Conservation (phyloP, 2,329 filamentous ascomycete genomes). For the Xylariaceae sp. region DNA sequence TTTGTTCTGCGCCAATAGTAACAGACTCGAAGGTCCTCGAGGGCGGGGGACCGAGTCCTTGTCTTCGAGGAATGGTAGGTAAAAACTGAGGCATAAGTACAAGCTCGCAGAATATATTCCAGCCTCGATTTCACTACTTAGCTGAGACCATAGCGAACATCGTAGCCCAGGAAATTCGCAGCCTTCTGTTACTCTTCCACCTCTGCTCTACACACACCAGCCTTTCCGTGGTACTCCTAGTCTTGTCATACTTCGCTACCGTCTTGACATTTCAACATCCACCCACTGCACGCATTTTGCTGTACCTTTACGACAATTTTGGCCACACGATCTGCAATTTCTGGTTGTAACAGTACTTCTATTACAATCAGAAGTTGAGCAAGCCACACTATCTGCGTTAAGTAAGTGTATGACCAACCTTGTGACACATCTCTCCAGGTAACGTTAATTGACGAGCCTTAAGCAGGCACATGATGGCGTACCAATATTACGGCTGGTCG, state of each 20-base stretch:
- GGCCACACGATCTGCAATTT: background rate
- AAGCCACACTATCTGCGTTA: constrained; percentile 4
- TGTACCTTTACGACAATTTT: no score
- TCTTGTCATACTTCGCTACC: no score
- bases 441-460: constrained; percentile 2
- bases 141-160: background rate
- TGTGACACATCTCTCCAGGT: constrained; percentile 14
- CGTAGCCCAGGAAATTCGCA: background rate
- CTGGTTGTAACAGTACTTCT: background rate
- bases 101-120: constrained; percentile 2
- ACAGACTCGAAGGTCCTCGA: constrained; percentile 16
- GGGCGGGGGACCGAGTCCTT: background rate
- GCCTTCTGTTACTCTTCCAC: background rate
- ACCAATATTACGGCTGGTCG: constrained; percentile 1
- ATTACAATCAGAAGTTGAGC: background rate
- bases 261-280: background rate
- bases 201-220: no score
- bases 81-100: background rate
- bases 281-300: no score
- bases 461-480: constrained; percentile 16
- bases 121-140: background rate
- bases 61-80: constrained; percentile 1
- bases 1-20: background rate
- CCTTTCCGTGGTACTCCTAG: no score
- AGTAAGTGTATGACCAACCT: constrained; percentile 7